Base-by-base conservation (phyloP, 768 basidiomycete species). In the Austroboletus eburneus region DNA sequence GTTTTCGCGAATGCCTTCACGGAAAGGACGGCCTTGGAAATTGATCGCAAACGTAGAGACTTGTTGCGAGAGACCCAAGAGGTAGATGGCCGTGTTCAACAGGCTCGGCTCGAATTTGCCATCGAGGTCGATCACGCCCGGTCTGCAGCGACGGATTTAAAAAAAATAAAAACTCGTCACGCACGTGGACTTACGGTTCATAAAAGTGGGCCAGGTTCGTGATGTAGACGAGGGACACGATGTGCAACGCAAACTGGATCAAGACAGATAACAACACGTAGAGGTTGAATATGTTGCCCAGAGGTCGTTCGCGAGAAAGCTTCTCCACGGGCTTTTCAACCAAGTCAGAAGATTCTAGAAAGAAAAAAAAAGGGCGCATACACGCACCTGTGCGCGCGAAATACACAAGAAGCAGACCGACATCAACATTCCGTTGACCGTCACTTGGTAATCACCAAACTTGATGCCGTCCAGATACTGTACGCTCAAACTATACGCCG, bases 401-500 rank as follows among this genome's bases (percentile, higher is more conserved):
- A 99, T 97, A 65, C 93, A 97, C 64, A 96, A 71, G 81, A 99
- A 99, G 67, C 95, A 99, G 23, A 98, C 89, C 23, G 90, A 93
- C 93, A 99, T 96, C 61, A 98, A 73, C 63, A 65, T 65, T 18
- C 96, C 96, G 1, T 90, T 96, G 50, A 99, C 83, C 2, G 95
- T 97, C 27, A 96, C 87, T 62, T 99, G 95, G 64, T 99, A 99
- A 64, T 99, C 96, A 13, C 96, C 96, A 67, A 94, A 97, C 68
- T 98, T 98, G 77, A 99, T 97, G 17, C 96, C 96, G 54, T 98
- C 95, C 2, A 99, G 75, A 62, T 99, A 97, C 66, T 95, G 94
- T 24, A 98, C 96, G 56, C 90, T 93, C 50, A 98, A 74, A 64
- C 91, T 94, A 71, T 95, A 98, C n/a, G 96, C 96, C 3, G 94